phyloP scores from a whole-genome alignment of 2,329 filamentous ascomycete genomes.

The Sclerotinia glacialis region DNA sequence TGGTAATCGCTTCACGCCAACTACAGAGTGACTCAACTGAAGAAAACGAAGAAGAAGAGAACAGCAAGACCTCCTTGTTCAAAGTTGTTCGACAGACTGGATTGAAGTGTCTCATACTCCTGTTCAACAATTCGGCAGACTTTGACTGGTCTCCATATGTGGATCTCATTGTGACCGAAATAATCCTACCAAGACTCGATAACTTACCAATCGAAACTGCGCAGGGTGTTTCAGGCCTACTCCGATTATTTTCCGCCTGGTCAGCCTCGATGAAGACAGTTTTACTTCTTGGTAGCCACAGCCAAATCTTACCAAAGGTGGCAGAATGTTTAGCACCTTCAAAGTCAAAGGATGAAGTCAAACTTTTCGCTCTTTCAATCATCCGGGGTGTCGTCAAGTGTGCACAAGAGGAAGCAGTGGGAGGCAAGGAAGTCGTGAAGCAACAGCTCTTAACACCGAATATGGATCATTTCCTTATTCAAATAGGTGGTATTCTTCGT shows the following conservation, averaged over 20 bases:
- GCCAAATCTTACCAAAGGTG: slow-evolving; percentile 64
- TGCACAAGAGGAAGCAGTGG: slow-evolving; percentile 55
- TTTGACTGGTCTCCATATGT: slow-evolving; percentile 74
- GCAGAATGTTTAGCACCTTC: slow-evolving; percentile 68
- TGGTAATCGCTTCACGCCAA: slow-evolving; percentile 65
- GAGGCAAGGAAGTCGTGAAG: slow-evolving; percentile 48
- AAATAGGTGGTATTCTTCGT: slow-evolving; percentile 66
- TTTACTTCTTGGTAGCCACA: slow-evolving; percentile 61
- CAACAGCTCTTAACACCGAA: slow-evolving; percentile 56
- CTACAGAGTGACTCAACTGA: slow-evolving; percentile 44
- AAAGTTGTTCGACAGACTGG: slow-evolving; percentile 67
- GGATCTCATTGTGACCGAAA: slow-evolving; percentile 66
- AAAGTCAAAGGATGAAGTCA: slow-evolving; percentile 83
- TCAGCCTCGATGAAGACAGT: slow-evolving; percentile 64
- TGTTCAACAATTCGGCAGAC: slow-evolving; percentile 70
- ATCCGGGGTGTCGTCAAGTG: slow-evolving; percentile 66
- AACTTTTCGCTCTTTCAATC: slow-evolving; percentile 74
- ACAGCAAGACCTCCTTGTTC: slow-evolving; percentile 54
- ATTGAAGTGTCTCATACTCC: slow-evolving; percentile 76
- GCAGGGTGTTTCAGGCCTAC: slow-evolving; percentile 79
- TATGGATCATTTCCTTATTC: slow-evolving; percentile 59
- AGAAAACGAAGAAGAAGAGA: slow-evolving; percentile 37
- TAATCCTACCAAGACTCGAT: slow-evolving; percentile 73
- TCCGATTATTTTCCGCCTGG: slow-evolving; percentile 81
- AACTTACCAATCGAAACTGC: slow-evolving; percentile 82